Conservation (phyloP, 2,329 filamentous ascomycete genomes). For the Aspergillus melleus region DNA sequence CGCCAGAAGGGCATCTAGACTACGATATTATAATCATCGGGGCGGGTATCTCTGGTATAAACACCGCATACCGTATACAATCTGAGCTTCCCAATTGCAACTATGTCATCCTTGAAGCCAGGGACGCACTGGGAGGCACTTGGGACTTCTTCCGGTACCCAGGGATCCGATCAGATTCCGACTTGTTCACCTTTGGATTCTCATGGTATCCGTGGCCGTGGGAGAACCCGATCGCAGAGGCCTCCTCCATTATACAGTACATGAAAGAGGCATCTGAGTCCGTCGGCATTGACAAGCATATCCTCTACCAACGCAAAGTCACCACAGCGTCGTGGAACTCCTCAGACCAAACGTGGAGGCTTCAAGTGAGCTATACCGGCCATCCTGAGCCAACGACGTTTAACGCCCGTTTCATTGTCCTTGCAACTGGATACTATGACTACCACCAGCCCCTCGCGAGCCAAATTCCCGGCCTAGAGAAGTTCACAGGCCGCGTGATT, state of each 20-base stretch:
- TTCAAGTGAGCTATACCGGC: too few relatives aligned
- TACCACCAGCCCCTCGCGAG: slow-evolving; percentile 62
- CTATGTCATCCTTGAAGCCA: not conserved
- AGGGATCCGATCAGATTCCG: not conserved
- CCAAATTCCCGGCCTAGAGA: slow-evolving; percentile 63
- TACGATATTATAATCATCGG: not conserved
- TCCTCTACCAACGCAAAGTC: not conserved
- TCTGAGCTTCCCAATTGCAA: not conserved
- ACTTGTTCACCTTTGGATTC: not conserved
- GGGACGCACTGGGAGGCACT: not conserved
- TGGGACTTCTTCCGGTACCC: not conserved
- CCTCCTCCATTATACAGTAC: not conserved
- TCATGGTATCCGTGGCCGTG: not conserved
- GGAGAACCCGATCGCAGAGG: not conserved
- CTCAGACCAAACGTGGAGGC: too few relatives aligned
- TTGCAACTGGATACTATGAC: slow-evolving; percentile 36
- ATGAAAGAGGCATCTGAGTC: not conserved
- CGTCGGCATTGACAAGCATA: not conserved
- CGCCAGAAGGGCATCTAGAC: too few relatives aligned
- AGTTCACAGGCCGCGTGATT: slow-evolving; percentile 61
- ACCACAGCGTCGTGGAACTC: not conserved
- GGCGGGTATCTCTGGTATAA: not conserved
- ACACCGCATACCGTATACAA: not conserved
- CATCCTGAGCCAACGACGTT: not conserved
- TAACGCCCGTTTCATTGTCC: not conserved